These are phyloP conservation scores for Candida namnaoensis DNA, from an alignment of 805 yeast genomes.

Conservation along the genomic window DNA sequence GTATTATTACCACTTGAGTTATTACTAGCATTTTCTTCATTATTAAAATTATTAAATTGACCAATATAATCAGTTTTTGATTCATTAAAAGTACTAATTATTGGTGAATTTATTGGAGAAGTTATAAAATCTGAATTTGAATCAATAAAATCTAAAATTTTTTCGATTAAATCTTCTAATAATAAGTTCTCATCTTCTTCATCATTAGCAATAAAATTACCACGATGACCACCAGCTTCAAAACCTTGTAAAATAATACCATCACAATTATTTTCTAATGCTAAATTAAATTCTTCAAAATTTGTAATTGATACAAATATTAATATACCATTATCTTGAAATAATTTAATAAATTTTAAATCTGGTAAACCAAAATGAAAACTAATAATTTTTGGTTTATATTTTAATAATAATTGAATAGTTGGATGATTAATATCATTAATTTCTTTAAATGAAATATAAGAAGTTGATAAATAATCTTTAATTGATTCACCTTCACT, in stretches of 20 bases:
- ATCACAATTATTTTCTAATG: conserved; percentile 28
- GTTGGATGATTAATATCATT: conserved; percentile 3
- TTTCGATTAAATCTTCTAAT: conserved; percentile 21
- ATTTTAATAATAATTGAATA: conserved; percentile 9
- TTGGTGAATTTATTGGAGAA: conserved; percentile 5
- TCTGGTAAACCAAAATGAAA: conserved; percentile 47
- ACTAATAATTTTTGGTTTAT: conserved; percentile 35
- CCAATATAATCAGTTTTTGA: too few relatives aligned
- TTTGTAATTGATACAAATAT: conserved; percentile 41
- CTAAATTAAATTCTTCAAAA: conserved; percentile 28
- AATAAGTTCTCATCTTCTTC: conserved; percentile 22
- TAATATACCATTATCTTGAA: conserved; percentile 28
- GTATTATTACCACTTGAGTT: neutral
- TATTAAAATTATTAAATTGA: neutral
- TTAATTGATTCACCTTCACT: too few relatives aligned
- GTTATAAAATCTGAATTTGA: neutral
- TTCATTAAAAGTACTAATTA: neutral
- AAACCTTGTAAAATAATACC: conserved; percentile 47
- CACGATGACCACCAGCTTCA: conserved; percentile 64
- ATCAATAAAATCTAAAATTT: conserved; percentile 13
- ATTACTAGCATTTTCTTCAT: neutral
- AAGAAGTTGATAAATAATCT: neutral
- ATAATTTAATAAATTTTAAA: conserved; percentile 17
- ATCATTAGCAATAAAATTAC: conserved; percentile 30
- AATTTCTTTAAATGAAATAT: conserved; percentile 10